Percentiles rank a stretch among this genome's conserved stretches.
Evolutionary conservation across 345 rosid genomes (phyloP).

Genomic region (Eucalyptus cladocalyx): DNA sequence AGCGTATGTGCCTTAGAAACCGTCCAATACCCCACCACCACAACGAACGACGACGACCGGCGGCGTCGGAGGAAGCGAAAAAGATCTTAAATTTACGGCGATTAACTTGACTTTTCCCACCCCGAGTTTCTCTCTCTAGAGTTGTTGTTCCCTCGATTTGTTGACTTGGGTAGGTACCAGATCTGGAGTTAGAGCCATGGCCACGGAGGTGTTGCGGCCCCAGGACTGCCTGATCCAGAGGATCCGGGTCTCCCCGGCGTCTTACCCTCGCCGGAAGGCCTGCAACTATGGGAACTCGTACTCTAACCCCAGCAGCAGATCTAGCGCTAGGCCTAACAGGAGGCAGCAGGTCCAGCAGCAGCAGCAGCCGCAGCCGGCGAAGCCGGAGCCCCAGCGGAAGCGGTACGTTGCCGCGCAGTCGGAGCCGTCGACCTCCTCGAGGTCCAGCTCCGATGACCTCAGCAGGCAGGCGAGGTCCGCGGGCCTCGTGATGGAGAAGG

Average conservation of each 20-base stretch:
- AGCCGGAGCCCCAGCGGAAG: constrained; percentile 5
- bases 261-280: constrained; percentile 34
- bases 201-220: constrained; percentile 70
- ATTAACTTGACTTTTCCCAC: not conserved
- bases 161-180: not conserved
- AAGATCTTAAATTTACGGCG: not conserved
- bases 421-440: constrained; percentile 17
- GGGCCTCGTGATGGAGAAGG: constrained; percentile 23
- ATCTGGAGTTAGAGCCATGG: constrained; percentile 30
- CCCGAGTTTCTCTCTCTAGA: not conserved
- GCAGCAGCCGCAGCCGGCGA: constrained; percentile 1
- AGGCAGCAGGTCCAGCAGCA: constrained; percentile 3
- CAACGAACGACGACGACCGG: not conserved
- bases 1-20: not conserved
- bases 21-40: not conserved
- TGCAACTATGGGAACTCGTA: constrained; percentile 2
- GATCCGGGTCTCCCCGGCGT: constrained; percentile 29
- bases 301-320: not conserved
- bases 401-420: constrained; percentile 2
- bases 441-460: constrained; percentile 14
- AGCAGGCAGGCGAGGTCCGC: not conserved
- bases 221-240: constrained; percentile 46
- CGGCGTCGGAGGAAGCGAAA: not conserved
- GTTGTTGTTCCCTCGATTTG: not conserved
- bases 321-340: constrained; percentile 18